Evolutionary conservation across 768 basidiomycete genomes (phyloP), one percentile per base, ranked within the genome.

Genomic region (Naganishia randhawae): DNA sequence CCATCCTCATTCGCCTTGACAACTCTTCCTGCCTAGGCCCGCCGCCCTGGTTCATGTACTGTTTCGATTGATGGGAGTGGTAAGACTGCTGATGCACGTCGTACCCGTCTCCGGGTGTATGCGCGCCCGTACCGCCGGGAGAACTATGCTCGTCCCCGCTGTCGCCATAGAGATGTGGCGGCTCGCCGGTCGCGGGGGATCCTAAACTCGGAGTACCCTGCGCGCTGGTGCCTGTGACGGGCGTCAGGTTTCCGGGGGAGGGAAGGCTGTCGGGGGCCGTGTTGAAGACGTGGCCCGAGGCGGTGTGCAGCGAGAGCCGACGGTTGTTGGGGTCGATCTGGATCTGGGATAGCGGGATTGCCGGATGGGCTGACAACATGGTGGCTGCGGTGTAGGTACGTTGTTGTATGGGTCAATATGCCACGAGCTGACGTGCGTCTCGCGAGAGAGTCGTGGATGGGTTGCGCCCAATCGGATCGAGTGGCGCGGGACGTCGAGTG

Each of bases 281-380:
- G 41, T 68, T 67, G 39, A 77, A 48, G 42, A 73, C 66, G 48
- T 69, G 74, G 13, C 78, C 78, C 7, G 70, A 53, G 0, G 71
- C 74, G 3, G 76, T 77, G 55, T 72, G 69, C 50, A 79, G 68
- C 11, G 76, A 76, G 10, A 79, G 65, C 45, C 78, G 69, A 25
- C 74, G 67, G 32, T 65, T 61, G 55, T 70, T 35, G 10, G 39
- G 63, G 13, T 64, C 64, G 61, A 74, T 76, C 25, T 73, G 62
- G 68, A 79, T 75, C 7, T 71, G 72, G 17, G 69, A 69, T 45
- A 79, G 69, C 8, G 78, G 78, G 57, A 79, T 66, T 29, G 78
- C 73, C 25, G 76, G 76, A 37, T 65, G 70, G 19, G 78, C 73
- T 27, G 75, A 77, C 25, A 79, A 71, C 78, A 79, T 79, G 64